A percentile compares a stretch with the other conserved stretches of the same genome.
These are phyloP conservation scores for Tuber brumale DNA, from an alignment of 495 filamentous ascomycete genomes.

Conservation along the genomic window DNA sequence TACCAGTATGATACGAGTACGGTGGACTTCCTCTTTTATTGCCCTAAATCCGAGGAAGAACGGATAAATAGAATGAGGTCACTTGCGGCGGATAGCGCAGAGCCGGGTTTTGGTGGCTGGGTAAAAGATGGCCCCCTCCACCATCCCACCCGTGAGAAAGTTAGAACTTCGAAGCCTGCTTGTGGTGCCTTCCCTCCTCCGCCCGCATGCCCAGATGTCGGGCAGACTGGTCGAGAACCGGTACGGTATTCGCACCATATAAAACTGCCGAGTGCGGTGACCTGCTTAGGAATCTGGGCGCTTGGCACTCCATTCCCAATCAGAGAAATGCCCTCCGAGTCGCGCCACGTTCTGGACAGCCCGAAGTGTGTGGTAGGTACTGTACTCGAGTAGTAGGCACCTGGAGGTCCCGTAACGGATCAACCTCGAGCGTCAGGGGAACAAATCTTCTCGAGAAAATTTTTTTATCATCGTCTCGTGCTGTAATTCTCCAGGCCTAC, in stretches of 20 bases:
- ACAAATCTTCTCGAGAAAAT: not conserved
- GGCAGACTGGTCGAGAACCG: not conserved
- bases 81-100: conserved; percentile 8
- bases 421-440: not conserved
- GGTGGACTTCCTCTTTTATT: not conserved
- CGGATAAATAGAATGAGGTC: conserved; percentile 11
- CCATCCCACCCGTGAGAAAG: not conserved
- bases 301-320: not conserved
- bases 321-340: not conserved
- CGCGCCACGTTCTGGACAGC: not conserved
- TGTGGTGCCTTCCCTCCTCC: not conserved
- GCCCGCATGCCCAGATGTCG: not conserved
- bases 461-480: not conserved
- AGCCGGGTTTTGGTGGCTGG: conserved; percentile 8
- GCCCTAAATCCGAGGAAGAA: not conserved
- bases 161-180: not conserved
- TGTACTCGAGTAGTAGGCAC: no score
- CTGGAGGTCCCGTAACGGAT: not conserved
- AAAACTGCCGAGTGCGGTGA: not conserved
- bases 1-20: no score
- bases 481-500: not conserved
- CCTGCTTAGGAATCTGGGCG: not conserved
- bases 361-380: no score
- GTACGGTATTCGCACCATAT: not conserved
- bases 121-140: not conserved